Percentiles rank a stretch among this genome's conserved stretches.
Conservation (phyloP, 345 rosid genomes). For the Eucalyptus cloeziana region DNA sequence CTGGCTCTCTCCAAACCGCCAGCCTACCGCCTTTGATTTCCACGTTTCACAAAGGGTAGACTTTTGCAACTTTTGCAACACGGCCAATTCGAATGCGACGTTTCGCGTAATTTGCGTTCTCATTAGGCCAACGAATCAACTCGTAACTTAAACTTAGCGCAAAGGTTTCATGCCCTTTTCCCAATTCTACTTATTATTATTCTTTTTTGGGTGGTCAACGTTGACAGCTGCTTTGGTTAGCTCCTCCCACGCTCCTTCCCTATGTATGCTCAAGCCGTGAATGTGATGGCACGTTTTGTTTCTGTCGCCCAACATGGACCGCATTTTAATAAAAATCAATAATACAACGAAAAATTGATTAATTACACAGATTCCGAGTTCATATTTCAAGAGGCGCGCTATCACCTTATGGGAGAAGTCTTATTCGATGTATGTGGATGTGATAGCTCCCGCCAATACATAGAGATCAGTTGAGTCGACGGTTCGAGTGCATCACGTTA, state of each 20-base stretch:
- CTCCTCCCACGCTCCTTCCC: not conserved
- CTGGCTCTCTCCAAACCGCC: not conserved
- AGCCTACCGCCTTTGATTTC: not conserved
- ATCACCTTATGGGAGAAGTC: fast-evolving
- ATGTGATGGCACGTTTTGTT: not conserved
- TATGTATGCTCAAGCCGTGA: not conserved
- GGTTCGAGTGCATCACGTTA: fast-evolving
- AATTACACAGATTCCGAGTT: not conserved
- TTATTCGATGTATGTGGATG: fast-evolving
- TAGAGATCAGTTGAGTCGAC: fast-evolving
- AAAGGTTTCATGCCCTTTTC: not conserved
- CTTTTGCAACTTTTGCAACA: not conserved
- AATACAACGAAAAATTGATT: not conserved
- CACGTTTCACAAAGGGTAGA: not conserved
- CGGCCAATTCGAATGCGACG: not conserved
- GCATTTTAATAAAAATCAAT: not conserved
- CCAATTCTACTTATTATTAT: not conserved
- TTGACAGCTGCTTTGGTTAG: not conserved
- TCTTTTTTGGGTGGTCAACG: not conserved
- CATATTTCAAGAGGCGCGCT: fast-evolving
- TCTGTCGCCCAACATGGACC: not conserved
- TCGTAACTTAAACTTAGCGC: not conserved
- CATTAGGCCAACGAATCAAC: not conserved
- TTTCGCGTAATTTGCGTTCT: not conserved
- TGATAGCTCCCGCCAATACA: fast-evolving